phyloP scores from a whole-genome alignment of 805 yeast genomes.

The Maudiozyma bulderi region DNA sequence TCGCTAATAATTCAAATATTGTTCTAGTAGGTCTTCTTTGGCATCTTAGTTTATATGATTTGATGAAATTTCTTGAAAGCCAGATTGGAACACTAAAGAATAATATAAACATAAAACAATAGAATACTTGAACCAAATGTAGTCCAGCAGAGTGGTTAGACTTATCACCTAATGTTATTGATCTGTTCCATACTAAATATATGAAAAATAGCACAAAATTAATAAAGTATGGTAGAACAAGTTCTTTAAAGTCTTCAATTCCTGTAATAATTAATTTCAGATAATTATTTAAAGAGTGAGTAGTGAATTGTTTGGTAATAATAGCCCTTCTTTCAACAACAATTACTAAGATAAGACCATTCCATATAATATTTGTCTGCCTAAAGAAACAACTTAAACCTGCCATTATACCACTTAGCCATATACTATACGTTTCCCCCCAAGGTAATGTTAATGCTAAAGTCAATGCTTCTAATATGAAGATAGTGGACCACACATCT shows the following conservation, averaged over 20 bases:
- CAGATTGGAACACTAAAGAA: conserved; percentile 70
- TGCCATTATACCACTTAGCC: conserved; percentile 46
- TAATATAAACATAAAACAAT: conserved; percentile 56
- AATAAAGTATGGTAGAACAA: conserved; percentile 40
- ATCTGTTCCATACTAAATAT: conserved; percentile 62
- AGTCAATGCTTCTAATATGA: conserved; percentile 49
- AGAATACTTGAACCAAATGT: conserved; percentile 75
- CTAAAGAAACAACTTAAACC: conserved; percentile 63
- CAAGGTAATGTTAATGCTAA: conserved; percentile 34
- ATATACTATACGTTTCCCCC: conserved; percentile 29
- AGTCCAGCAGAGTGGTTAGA: conserved; percentile 65
- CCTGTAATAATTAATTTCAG: conserved; percentile 31
- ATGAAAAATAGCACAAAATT: conserved; percentile 44
- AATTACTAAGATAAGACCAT: conserved; percentile 46
- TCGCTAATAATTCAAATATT: conserved; percentile 26
- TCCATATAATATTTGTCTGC: conserved; percentile 91
- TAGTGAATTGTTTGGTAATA: conserved; percentile 33
- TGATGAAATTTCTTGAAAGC: conserved; percentile 38
- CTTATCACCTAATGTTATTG: conserved; percentile 87
- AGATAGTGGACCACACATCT: conserved; percentile 81
- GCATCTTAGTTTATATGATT: conserved; percentile 31
- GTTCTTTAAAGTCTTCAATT: conserved; percentile 27
- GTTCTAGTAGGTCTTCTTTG: conserved; percentile 22
- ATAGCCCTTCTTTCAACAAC: conserved; percentile 44
- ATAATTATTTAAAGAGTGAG: conserved; percentile 31